Conservation (phyloP, 139 green algal genomes). For the Haematococcus sp. region DNA sequence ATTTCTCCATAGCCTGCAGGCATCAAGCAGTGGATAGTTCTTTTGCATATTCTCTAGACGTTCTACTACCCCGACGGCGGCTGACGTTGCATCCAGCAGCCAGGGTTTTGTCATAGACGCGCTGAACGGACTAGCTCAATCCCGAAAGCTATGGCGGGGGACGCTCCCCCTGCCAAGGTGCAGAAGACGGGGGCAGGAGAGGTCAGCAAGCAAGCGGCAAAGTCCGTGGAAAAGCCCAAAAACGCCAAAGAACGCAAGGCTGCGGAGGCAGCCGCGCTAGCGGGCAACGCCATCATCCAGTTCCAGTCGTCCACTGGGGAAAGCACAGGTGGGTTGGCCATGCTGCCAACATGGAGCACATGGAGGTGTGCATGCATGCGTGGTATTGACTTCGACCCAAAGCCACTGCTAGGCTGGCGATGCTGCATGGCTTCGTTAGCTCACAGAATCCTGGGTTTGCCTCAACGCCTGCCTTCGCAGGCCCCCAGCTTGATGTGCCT, state of each 20-base stretch:
- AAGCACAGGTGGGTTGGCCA: constrained; percentile 43
- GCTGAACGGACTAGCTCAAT: not conserved
- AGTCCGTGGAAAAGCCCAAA: constrained; percentile 8
- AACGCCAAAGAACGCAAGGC: constrained; percentile 17
- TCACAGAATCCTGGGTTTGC: not conserved
- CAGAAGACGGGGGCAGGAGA: not conserved
- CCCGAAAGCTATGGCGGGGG: not conserved
- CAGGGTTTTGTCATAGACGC: not conserved
- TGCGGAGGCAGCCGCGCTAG: constrained; percentile 16
- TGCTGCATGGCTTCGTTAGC: not conserved
- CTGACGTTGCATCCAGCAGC: not conserved
- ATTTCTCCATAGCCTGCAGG: not conserved
- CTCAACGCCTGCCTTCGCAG: constrained; percentile 35
- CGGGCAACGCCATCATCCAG: constrained; percentile 79
- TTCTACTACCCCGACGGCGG: no score
- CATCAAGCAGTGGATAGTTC: not conserved
- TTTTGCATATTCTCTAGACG: not conserved
- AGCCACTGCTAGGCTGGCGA: not conserved
- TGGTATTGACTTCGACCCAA: not conserved
- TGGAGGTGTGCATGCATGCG: not conserved
- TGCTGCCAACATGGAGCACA: not conserved
- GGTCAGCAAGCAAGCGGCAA: not conserved
- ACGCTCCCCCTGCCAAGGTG: not conserved
- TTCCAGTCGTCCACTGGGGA: constrained; percentile 70
- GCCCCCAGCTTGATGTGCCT: constrained; percentile 89